Percentiles rank a stretch among this genome's conserved stretches.
These are phyloP conservation scores for Bipolaris bicolor DNA, from an alignment of 2,329 filamentous ascomycete species.

Conservation along the genomic window DNA sequence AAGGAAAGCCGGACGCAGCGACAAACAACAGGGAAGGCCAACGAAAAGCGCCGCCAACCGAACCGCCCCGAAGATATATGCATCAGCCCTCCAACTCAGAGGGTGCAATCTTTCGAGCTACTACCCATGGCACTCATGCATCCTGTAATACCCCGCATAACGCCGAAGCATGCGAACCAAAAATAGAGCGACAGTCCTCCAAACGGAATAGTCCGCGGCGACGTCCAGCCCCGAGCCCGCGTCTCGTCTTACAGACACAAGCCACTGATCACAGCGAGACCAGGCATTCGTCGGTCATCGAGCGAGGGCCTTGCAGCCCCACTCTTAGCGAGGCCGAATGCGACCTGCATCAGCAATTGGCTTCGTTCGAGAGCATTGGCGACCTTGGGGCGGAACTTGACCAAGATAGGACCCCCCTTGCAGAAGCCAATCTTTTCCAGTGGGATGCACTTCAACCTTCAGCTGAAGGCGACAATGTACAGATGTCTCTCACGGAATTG, in stretches of 20 bases:
- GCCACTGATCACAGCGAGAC: conserved; percentile 30
- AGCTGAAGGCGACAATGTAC: conserved; percentile 9
- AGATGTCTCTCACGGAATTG: conserved; percentile 19
- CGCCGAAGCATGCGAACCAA: conserved; percentile 20
- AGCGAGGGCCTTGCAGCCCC: conserved; percentile 43
- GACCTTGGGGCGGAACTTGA: conserved; percentile 47
- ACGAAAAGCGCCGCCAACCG: conserved; percentile 22
- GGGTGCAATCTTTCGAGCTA: conserved; percentile 34
- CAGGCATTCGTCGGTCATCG: conserved; percentile 18
- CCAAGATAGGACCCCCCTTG: conserved; percentile 27
- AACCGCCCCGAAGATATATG: conserved; percentile 33
- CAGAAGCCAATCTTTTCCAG: conserved; percentile 32
- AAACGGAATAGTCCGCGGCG: conserved; percentile 22
- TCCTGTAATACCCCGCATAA: conserved; percentile 12
- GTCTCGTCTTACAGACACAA: conserved; percentile 33
- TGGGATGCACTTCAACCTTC: conserved; percentile 22
- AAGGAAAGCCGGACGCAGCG: conserved; percentile 14
- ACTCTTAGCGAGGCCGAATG: conserved; percentile 56
- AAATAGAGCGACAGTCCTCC: conserved; percentile 31
- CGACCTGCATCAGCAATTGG: conserved; percentile 45
- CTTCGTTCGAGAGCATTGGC: conserved; percentile 44
- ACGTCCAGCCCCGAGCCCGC: conserved; percentile 22
- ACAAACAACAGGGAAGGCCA: conserved; percentile 19
- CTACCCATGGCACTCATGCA: conserved; percentile 32
- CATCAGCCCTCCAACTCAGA: conserved; percentile 31